Percentiles rank a stretch among this genome's conserved stretches.
phyloP scores from a whole-genome alignment of 2,329 filamentous ascomycete genomes.

The Penicillium palitans region DNA sequence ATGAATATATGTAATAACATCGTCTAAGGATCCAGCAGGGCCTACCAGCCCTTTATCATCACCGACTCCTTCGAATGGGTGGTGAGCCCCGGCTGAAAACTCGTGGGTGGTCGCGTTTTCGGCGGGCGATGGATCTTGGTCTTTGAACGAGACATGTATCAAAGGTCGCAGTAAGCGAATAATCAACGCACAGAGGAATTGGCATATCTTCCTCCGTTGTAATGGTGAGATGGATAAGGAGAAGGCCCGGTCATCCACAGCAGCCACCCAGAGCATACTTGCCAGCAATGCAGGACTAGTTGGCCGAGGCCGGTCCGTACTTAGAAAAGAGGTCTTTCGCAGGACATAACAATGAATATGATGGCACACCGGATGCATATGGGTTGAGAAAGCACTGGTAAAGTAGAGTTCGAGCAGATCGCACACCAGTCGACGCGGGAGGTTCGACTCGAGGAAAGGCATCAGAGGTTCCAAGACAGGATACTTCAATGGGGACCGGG shows the following conservation, averaged over 20 bases:
- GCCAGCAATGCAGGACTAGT: constrained; percentile 85
- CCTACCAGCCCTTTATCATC: constrained; percentile 47
- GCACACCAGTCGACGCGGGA: constrained; percentile 77
- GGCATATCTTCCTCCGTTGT: constrained; percentile 79
- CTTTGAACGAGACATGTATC: constrained; percentile 68
- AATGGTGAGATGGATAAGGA: constrained; percentile 82
- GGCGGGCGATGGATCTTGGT: constrained; percentile 47
- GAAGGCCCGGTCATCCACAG: constrained; percentile 86
- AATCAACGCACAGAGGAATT: constrained; percentile 82
- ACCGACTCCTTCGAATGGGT: constrained; percentile 57
- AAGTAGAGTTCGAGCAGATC: constrained; percentile 91
- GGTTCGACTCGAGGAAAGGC: constrained; percentile 74
- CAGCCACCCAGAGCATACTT: constrained; percentile 95
- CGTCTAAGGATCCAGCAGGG: constrained; percentile 75
- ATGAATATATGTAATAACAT: constrained; percentile 89
- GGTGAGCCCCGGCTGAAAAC: constrained; percentile 67
- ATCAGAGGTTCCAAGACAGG: constrained; percentile 81
- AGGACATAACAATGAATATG: constrained; percentile 89
- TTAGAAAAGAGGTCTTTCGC: constrained; percentile 81
- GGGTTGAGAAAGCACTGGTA: constrained; percentile 79
- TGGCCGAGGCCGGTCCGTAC: constrained; percentile 72
- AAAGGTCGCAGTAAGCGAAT: constrained; percentile 81
- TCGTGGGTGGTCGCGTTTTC: constrained; percentile 59
- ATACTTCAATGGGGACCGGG: constrained; percentile 61
- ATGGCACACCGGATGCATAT: constrained; percentile 86